Percentiles rank a stretch among this genome's conserved stretches.
These are phyloP conservation scores for Neckera pumila DNA, from an alignment of 225 moss, liverwort and hornwort genomes.

Conservation along the genomic window DNA sequence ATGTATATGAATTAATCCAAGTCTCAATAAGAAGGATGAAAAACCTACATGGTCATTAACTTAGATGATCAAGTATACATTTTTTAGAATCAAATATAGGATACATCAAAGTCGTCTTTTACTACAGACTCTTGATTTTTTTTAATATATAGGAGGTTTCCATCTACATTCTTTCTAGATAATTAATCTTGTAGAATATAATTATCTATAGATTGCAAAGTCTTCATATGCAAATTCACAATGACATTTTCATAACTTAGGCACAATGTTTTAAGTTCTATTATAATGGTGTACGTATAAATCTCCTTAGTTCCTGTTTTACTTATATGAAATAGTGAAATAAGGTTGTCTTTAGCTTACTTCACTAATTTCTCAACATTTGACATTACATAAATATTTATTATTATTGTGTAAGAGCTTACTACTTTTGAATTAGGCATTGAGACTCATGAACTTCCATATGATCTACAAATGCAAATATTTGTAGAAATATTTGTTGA, in stretches of 20 bases:
- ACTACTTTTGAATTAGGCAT: too few relatives aligned
- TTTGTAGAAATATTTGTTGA: too few relatives aligned
- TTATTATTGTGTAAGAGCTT: too few relatives aligned
- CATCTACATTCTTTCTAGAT: background rate
- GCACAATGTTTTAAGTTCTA: background rate
- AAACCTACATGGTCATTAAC: background rate
- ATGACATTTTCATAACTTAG: background rate
- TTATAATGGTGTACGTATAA: background rate
- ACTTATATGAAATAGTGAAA: too few relatives aligned
- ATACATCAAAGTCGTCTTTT: background rate
- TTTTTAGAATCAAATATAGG: background rate
- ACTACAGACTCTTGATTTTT: background rate
- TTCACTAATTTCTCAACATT: too few relatives aligned
- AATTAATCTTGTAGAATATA: background rate
- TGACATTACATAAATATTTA: too few relatives aligned
- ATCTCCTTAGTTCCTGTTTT: background rate
- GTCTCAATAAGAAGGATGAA: background rate
- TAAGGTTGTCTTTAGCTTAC: too few relatives aligned
- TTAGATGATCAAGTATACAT: background rate
- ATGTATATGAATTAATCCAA: background rate
- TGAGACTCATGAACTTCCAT: too few relatives aligned
- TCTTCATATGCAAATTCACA: background rate
- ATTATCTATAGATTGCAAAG: fast-evolving
- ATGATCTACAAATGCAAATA: too few relatives aligned
- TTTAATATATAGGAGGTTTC: background rate